phyloP scores from a whole-genome alignment of 371 early-diverging fungal genomes.

The Mortierella sp. region DNA sequence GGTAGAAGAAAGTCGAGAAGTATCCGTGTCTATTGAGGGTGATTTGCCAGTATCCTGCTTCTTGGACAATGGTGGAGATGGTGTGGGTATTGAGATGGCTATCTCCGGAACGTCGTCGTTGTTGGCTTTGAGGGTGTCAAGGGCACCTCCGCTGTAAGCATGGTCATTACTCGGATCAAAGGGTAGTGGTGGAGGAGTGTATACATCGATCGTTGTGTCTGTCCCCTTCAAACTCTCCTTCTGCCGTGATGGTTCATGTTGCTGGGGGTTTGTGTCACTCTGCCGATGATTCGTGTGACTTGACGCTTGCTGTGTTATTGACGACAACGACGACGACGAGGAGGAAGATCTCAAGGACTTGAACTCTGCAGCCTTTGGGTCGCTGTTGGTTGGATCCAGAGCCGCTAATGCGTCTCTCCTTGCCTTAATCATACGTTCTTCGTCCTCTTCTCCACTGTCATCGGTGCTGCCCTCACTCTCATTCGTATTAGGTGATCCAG shows the following conservation, averaged over 20 bases:
- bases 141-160: background rate
- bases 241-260: background rate
- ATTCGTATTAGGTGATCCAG: background rate
- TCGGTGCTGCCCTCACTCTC: background rate
- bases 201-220: background rate
- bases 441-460: conserved; percentile 19
- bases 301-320: too few relatives aligned
- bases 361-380: conserved; percentile 27
- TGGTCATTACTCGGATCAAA: background rate
- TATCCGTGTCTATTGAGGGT: background rate
- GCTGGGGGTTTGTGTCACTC: too few relatives aligned
- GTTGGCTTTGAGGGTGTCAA: background rate
- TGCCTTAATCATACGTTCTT: conserved; percentile 27
- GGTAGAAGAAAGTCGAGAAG: conserved; percentile 4
- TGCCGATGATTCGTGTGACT: too few relatives aligned
- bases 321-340: too few relatives aligned
- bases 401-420: conserved; percentile 28
- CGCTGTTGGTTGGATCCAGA: conserved; percentile 27
- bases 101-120: conserved; percentile 25
- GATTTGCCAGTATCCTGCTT: conserved; percentile 15
- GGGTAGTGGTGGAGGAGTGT: background rate
- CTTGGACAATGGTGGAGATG: conserved; percentile 21
- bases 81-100: conserved; percentile 22
- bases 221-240: too few relatives aligned
- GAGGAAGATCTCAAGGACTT: conserved; percentile 12